Evolutionary conservation across 208 protist species (phyloP).

Genomic region (Phytomonas sp.): DNA sequence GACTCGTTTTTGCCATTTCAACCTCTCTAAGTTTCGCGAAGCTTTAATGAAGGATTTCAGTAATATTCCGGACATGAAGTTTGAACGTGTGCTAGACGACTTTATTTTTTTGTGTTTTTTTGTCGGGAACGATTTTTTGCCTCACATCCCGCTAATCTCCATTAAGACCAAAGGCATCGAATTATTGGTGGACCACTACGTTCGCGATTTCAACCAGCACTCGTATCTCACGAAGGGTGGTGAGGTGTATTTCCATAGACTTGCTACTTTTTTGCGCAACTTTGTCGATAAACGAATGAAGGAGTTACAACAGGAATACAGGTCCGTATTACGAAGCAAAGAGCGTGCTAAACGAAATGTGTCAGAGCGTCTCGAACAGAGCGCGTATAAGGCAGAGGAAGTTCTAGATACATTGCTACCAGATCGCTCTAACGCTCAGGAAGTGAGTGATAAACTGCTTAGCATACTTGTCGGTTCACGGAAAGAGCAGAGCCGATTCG

Average conservation of each 20-base stretch:
- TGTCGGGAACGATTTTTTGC: conserved; percentile 99
- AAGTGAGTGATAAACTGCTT: conserved; percentile 49
- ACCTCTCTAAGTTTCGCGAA: conserved; percentile 65
- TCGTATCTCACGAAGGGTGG: conserved; percentile 80
- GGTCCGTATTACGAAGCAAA: conserved; percentile 40
- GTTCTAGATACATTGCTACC: conserved; percentile 13
- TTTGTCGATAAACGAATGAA: conserved; percentile 45
- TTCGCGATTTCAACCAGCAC: conserved; percentile 53
- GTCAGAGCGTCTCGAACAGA: conserved; percentile 51
- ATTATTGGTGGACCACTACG: conserved; percentile 86
- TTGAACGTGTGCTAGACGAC: conserved; percentile 98
- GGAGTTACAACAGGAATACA: conserved; percentile 59
- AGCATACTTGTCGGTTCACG: conserved; percentile 22
- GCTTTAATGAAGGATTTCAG: conserved; percentile 75
- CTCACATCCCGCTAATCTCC: conserved; percentile 96
- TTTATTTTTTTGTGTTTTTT: conserved; percentile 99
- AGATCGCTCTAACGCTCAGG: conserved; percentile 40
- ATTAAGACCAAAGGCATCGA: conserved; percentile 97
- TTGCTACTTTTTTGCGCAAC: conserved; percentile 52
- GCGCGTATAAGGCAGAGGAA: conserved; percentile 27
- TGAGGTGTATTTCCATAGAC: conserved; percentile 65
- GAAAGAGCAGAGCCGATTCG: conserved; percentile 63
- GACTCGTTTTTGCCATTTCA: conserved; percentile 84
- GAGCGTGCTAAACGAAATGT: conserved; percentile 69
- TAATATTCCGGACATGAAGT: conserved; percentile 71